Evolutionary conservation across 306 rosid species (phyloP).

Genomic region (Vigna mungo): DNA sequence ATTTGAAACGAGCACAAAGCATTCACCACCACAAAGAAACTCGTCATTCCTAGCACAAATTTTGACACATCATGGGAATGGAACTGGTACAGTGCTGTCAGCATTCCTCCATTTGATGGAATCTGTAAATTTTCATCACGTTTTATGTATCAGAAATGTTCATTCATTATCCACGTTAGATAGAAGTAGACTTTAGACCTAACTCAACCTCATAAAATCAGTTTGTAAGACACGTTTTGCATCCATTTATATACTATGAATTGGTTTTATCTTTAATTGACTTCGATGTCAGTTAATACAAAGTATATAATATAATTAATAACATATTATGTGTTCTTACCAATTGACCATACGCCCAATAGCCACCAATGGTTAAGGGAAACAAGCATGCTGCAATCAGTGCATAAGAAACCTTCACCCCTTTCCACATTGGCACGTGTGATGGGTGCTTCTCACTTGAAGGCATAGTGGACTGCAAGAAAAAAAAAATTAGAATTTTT

Average conservation of each 20-base stretch:
- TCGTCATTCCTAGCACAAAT: conserved; percentile 48
- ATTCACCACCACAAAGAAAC: conserved; percentile 52
- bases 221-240: too few relatives aligned
- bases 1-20: conserved; percentile 61
- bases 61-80: conserved; percentile 58
- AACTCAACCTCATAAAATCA: too few relatives aligned
- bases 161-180: too few relatives aligned
- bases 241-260: too few relatives aligned
- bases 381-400: conserved; percentile 57
- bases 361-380: conserved; percentile 63
- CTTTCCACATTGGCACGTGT: conserved; percentile 65
- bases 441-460: conserved; percentile 69
- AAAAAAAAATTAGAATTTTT: too few relatives aligned
- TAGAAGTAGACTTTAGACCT: too few relatives aligned
- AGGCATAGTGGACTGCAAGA: conserved; percentile 63
- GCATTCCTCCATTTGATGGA: conserved; percentile 59
- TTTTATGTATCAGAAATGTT: background rate
- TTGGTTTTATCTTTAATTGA: too few relatives aligned
- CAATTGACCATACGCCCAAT: conserved; percentile 64
- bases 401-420: conserved; percentile 58
- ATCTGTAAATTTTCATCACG: conserved; percentile 40
- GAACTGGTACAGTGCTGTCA: conserved; percentile 48
- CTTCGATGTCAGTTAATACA: too few relatives aligned
- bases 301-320: too few relatives aligned
- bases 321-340: conserved; percentile 33